Percentiles rank a stretch among this genome's conserved stretches.
Evolutionary conservation across 352 stramenopile species (phyloP).

Genomic region (Pythium grandisporangium): DNA sequence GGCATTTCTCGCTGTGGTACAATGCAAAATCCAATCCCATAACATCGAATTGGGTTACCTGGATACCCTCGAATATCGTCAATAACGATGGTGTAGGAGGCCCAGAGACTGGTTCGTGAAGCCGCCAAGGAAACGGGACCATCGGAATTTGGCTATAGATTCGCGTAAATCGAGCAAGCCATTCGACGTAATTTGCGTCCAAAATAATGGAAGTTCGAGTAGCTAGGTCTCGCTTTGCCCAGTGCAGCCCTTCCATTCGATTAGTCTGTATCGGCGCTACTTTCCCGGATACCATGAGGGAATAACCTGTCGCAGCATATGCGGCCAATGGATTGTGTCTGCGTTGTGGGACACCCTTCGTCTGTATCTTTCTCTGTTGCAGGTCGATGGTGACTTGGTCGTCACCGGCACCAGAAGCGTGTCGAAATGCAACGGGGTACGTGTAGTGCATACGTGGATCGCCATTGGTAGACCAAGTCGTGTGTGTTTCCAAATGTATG

Average conservation of each 20-base stretch:
- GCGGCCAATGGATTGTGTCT: slow-evolving; percentile 6
- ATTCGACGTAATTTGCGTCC: slow-evolving; percentile 71
- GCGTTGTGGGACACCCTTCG: no score
- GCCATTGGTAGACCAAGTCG: slow-evolving; percentile 26
- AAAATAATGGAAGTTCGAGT: slow-evolving; percentile 49
- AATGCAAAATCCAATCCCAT: slow-evolving; percentile 58
- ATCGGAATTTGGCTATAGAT: slow-evolving; percentile 34
- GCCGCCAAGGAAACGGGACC: no score
- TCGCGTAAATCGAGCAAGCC: slow-evolving; percentile 48
- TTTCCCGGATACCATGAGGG: slow-evolving; percentile 30
- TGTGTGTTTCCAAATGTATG: slow-evolving; percentile 31
- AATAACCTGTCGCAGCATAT: slow-evolving; percentile 26
- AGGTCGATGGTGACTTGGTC: slow-evolving; percentile 3
- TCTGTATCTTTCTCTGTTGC: no score
- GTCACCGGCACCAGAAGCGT: no score
- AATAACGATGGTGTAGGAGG: no score
- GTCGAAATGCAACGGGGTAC: slow-evolving; percentile 32
- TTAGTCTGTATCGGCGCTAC: slow-evolving; percentile 16
- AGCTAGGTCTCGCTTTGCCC: slow-evolving; percentile 44
- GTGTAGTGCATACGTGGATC: slow-evolving; percentile 29
- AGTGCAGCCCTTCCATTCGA: neutral
- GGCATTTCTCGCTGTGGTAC: slow-evolving; percentile 62
- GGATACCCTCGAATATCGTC: slow-evolving; percentile 26
- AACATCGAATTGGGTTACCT: slow-evolving; percentile 48
- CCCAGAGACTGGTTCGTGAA: no score